These are phyloP conservation scores for Penicillium verrucosum DNA, from an alignment of 2,329 filamentous ascomycete genomes.

Conservation along the genomic window DNA sequence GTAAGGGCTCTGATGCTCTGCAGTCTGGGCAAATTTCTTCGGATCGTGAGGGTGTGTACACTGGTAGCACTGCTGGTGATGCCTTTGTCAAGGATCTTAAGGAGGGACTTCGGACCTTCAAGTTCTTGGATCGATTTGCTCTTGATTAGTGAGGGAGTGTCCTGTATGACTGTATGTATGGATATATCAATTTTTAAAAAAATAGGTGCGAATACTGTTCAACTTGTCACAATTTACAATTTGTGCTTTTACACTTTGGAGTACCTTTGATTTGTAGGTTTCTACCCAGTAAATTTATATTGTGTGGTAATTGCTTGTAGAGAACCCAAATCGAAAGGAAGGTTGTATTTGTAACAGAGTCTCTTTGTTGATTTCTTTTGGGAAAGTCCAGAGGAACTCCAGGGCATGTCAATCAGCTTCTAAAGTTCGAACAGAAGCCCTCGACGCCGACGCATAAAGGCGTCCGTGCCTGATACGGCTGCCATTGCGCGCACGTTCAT, in stretches of 20 bases:
- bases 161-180: neutral
- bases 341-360: neutral
- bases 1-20: slow-evolving; percentile 43
- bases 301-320: neutral
- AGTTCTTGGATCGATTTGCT: slow-evolving; percentile 63
- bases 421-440: neutral
- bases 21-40: slow-evolving; percentile 45
- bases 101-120: slow-evolving; percentile 61
- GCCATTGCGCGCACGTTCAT: slow-evolving; percentile 15
- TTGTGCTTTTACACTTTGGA: neutral
- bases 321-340: neutral
- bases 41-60: slow-evolving; percentile 37
- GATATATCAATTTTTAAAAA: neutral
- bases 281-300: neutral
- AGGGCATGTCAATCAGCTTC: neutral
- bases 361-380: no score
- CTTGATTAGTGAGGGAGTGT: slow-evolving; percentile 21
- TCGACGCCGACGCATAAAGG: slow-evolving; percentile 11
- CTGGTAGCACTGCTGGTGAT: slow-evolving; percentile 31
- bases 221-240: neutral
- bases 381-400: no score
- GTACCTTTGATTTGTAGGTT: neutral
- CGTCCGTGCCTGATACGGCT: slow-evolving; percentile 1
- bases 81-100: slow-evolving; percentile 49
- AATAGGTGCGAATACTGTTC: neutral